A percentile compares a stretch with the other conserved stretches of the same genome.
These are phyloP conservation scores for Fragaria vesca DNA, from an alignment of 306 rosid species.

Conservation along the genomic window DNA sequence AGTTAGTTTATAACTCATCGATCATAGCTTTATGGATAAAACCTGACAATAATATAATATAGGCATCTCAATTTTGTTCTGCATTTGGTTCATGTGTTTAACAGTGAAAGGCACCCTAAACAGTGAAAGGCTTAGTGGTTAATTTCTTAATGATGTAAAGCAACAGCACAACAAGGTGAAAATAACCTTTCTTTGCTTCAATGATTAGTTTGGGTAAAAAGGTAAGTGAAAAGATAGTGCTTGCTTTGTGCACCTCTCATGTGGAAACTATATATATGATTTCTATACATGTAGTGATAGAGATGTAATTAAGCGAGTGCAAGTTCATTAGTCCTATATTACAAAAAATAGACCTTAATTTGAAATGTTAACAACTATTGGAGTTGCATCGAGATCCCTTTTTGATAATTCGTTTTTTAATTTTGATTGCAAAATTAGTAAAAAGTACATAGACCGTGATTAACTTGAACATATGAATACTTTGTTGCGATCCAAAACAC, in stretches of 20 bases:
- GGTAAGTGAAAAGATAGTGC: conserved; percentile 29
- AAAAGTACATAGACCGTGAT: neutral
- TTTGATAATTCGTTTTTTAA: no score
- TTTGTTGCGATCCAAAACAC: no score
- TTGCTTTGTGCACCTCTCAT: conserved; percentile 11
- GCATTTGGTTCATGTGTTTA: neutral
- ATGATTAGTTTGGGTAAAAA: conserved; percentile 20
- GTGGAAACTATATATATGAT: neutral
- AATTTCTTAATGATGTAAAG: conserved; percentile 18
- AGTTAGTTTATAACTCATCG: neutral
- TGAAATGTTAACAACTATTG: no score
- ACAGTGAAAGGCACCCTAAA: conserved; percentile 4
- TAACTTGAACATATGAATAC: neutral
- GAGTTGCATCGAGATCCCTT: no score
- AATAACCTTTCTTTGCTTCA: conserved; percentile 22
- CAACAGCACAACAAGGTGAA: neutral
- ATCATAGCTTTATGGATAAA: neutral
- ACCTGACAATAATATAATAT: neutral
- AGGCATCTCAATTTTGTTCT: neutral
- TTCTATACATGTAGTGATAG: no score
- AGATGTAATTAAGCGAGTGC: no score
- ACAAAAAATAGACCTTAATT: no score
- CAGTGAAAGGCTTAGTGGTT: neutral
- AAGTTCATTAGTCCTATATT: no score
- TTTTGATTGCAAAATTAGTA: no score